Percentiles rank a stretch among this genome's conserved stretches.
Conservation (phyloP, 768 basidiomycete species). For the Phanerochaete sordida region DNA sequence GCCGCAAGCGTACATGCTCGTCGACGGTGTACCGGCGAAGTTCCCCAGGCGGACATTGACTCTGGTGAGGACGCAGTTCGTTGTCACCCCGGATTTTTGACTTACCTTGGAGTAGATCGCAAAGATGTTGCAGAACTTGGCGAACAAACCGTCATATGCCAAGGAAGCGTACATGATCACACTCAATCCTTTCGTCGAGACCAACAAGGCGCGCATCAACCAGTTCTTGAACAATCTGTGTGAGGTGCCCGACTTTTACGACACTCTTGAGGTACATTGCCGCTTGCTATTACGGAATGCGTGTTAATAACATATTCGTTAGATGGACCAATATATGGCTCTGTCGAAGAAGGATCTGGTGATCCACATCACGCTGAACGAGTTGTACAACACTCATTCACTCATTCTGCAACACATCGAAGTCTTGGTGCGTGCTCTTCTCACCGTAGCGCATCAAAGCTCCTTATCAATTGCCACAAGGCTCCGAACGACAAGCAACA, state of each 20-base stretch:
- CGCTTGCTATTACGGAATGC: no score
- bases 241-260: conserved; percentile 99
- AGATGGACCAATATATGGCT: conserved; percentile 99
- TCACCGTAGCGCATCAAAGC: no score
- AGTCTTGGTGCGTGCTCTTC: conserved; percentile 83
- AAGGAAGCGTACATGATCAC: conserved; percentile 99
- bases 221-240: conserved; percentile 95
- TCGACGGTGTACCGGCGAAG: conserved; percentile 96
- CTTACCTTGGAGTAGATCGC: conserved; percentile 63
- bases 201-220: conserved; percentile 97
- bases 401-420: conserved; percentile 94
- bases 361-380: conserved; percentile 98
- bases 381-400: conserved; percentile 98
- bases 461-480: no score
- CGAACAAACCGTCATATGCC: conserved; percentile 96
- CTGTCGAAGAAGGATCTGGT: conserved; percentile 97
- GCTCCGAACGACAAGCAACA: conserved; percentile 98
- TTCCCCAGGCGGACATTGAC: conserved; percentile 96
- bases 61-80: conserved; percentile 43
- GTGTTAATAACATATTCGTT: no score
- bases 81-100: neutral
- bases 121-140: conserved; percentile 99
- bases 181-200: conserved; percentile 97
- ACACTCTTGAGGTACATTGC: conserved; percentile 81
- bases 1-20: conserved; percentile 99